These are phyloP conservation scores for Porpolomopsis calyptriformis DNA, from an alignment of 768 basidiomycete species.

Conservation along the genomic window DNA sequence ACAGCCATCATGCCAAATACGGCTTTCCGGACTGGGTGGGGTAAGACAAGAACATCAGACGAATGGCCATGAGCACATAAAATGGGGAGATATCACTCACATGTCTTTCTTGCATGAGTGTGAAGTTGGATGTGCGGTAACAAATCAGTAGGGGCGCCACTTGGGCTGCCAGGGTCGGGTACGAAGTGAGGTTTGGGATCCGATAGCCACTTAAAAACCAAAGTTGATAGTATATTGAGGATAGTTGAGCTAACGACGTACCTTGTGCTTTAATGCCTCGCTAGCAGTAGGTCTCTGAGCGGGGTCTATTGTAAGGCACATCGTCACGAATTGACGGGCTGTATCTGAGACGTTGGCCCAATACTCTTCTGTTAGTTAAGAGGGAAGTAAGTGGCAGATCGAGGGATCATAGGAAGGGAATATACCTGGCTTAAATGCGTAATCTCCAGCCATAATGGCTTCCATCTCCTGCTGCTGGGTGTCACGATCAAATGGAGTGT, in stretches of 20 bases:
- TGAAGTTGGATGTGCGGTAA: slow-evolving; percentile 83
- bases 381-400: neutral
- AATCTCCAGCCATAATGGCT: slow-evolving; percentile 89
- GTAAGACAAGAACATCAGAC: slow-evolving; percentile 4
- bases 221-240: neutral
- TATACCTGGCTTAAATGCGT: slow-evolving; percentile 64
- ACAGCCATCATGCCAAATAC: slow-evolving; percentile 80
- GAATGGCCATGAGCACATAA: slow-evolving; percentile 3
- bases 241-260: slow-evolving; percentile 11
- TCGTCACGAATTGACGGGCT: slow-evolving; percentile 72
- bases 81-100: slow-evolving; percentile 33
- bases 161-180: slow-evolving; percentile 42
- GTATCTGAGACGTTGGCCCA: slow-evolving; percentile 78
- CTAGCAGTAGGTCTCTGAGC: slow-evolving; percentile 66
- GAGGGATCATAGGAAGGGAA: slow-evolving; percentile 21
- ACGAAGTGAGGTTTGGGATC: slow-evolving; percentile 62
- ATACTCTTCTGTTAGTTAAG: slow-evolving; percentile 46
- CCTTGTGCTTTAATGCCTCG: slow-evolving; percentile 61
- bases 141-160: slow-evolving; percentile 62
- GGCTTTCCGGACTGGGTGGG: slow-evolving; percentile 80
- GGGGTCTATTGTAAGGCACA: slow-evolving; percentile 83
- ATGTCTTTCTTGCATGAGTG: slow-evolving; percentile 81
- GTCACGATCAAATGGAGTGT: slow-evolving; percentile 96
- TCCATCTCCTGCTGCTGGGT: slow-evolving; percentile 84
- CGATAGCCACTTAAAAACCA: slow-evolving; percentile 53